Conservation (phyloP, 192 early-diverging fungal genomes). For the Funneliformis mosseae region DNA sequence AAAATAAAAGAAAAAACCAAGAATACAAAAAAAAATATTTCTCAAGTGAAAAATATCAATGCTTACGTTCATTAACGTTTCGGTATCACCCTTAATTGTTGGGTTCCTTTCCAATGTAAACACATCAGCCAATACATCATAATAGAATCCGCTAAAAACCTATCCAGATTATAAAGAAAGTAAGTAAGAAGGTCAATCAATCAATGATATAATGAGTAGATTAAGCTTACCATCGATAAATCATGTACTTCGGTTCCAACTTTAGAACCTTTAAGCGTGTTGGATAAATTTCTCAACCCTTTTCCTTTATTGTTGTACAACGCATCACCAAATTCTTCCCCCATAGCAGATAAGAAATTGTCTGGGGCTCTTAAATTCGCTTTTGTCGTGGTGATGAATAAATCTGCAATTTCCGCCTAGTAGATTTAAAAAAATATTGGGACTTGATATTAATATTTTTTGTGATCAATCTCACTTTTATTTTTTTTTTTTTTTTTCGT, state of each 20-base stretch:
- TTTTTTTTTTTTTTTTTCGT: neutral
- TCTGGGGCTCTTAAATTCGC: neutral
- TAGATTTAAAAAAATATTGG: neutral
- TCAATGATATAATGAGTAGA: neutral
- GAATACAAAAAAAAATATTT: neutral
- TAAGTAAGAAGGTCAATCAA: neutral
- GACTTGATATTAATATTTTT: too few species aligned
- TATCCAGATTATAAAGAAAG: neutral
- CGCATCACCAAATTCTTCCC: slow-evolving; percentile 12
- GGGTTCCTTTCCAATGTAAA: slow-evolving; percentile 9
- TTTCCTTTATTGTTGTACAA: neutral
- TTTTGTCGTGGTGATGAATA: slow-evolving; percentile 3
- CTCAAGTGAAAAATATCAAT: neutral
- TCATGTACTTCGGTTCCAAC: neutral
- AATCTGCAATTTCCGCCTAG: neutral
- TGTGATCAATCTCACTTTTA: too few species aligned
- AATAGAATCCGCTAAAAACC: slow-evolving; percentile 10
- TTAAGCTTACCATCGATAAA: slow-evolving; percentile 6
- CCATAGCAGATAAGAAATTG: neutral
- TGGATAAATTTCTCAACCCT: slow-evolving; percentile 14
- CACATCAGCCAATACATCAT: slow-evolving; percentile 16
- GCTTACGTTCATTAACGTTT: neutral
- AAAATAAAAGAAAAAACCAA: neutral
- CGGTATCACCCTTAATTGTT: neutral
- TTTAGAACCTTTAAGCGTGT: neutral